Conservation (phyloP, 2,329 filamentous ascomycete species). For the Fusarium nodosum region DNA sequence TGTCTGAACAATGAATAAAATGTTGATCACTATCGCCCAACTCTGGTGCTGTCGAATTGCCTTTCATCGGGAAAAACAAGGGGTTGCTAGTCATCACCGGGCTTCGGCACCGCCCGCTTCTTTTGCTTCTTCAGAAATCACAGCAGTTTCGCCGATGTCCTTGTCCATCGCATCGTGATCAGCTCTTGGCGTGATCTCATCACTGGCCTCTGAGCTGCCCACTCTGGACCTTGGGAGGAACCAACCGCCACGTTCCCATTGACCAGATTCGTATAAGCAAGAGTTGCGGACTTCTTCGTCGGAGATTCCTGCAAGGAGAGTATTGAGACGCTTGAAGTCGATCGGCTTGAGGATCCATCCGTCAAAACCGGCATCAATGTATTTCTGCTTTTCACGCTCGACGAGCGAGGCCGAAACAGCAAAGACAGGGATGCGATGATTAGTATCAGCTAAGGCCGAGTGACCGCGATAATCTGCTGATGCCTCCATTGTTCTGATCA, state of each 20-base stretch:
- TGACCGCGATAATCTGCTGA: constrained; percentile 61
- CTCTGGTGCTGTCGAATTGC: background rate
- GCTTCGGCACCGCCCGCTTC: background rate
- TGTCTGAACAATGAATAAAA: background rate
- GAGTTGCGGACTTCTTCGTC: constrained; percentile 68
- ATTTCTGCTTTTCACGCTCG: constrained; percentile 76
- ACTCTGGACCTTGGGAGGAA: constrained; percentile 60
- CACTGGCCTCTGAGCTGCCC: constrained; percentile 32
- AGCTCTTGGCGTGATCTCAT: constrained; percentile 49
- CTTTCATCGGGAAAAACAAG: background rate
- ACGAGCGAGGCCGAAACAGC: constrained; percentile 87
- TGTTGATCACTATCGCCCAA: background rate
- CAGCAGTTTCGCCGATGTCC: constrained; percentile 31
- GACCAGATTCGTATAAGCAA: constrained; percentile 77
- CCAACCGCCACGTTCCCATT: constrained; percentile 92
- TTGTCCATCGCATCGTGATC: constrained; percentile 37
- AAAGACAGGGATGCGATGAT: constrained; percentile 82
- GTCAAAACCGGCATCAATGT: constrained; percentile 85
- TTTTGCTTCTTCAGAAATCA: background rate
- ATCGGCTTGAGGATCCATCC: constrained; percentile 93
- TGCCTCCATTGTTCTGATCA: constrained; percentile 82
- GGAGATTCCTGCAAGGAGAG: constrained; percentile 77
- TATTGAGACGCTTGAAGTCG: constrained; percentile 80
- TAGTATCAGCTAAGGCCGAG: constrained; percentile 70
- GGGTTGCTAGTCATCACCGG: background rate